These are phyloP conservation scores for Teratosphaeria nubilosa DNA, from an alignment of 2,329 filamentous ascomycete genomes.

Conservation along the genomic window DNA sequence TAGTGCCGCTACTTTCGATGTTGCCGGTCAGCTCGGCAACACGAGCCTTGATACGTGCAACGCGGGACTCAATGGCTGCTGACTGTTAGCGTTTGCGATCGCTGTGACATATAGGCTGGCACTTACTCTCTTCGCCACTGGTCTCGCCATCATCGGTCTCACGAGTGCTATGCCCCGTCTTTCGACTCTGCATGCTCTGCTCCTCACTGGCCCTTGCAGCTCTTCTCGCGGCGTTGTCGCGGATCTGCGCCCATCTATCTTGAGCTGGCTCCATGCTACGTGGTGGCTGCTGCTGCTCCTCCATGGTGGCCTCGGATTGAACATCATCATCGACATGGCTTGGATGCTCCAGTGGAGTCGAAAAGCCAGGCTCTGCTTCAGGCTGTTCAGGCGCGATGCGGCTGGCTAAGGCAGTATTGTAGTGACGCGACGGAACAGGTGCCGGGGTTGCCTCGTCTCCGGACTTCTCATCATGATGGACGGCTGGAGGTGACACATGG, in stretches of 20 bases:
- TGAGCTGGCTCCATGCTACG: constrained; percentile 37
- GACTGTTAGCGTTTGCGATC: not conserved
- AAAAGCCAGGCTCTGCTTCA: constrained; percentile 4
- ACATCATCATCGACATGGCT: constrained; percentile 11
- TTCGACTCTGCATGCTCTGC: constrained; percentile 39
- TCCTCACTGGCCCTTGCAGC: constrained; percentile 57
- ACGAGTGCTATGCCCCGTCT: constrained; percentile 42
- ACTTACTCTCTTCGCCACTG: constrained; percentile 90
- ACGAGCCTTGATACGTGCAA: constrained; percentile 93
- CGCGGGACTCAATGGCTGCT: constrained; percentile 87
- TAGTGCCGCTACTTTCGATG: constrained; percentile 12
- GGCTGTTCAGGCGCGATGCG: constrained; percentile 7
- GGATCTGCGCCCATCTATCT: constrained; percentile 92
- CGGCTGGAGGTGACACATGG: constrained; percentile 77
- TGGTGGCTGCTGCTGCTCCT: constrained; percentile 20
- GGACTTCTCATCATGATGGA: constrained; percentile 31
- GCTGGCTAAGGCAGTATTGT: constrained; percentile 10
- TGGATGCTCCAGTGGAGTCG: constrained; percentile 10
- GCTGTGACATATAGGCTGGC: not conserved
- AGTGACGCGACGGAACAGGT: constrained; percentile 7
- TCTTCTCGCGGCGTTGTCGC: constrained; percentile 83
- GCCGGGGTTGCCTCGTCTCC: constrained; percentile 5
- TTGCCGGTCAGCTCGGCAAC: constrained; percentile 74
- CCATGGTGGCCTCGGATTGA: constrained; percentile 33
- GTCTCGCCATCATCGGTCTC: constrained; percentile 75